A percentile compares a stretch with the other conserved stretches of the same genome.
Evolutionary conservation across 129 eudicot species (phyloP).

Genomic region (Escallonia herrerae): DNA sequence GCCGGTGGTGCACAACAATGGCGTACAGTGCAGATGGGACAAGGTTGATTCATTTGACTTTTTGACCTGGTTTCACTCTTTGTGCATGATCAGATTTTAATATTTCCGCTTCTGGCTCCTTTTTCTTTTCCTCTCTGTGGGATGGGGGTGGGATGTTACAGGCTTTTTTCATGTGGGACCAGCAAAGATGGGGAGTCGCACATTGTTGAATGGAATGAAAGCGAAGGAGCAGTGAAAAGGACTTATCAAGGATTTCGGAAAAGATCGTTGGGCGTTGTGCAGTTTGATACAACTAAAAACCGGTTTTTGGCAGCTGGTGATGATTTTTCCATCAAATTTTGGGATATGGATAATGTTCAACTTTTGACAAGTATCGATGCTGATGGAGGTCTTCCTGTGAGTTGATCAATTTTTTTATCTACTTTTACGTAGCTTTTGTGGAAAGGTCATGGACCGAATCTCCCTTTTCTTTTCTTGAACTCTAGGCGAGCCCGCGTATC

Average conservation of each 20-base stretch:
- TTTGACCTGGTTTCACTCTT: not conserved
- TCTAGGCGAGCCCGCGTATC: constrained; percentile 71
- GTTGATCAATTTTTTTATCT: constrained; percentile 6
- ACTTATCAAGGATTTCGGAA: constrained; percentile 69
- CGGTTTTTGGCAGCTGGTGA: constrained; percentile 80
- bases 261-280: constrained; percentile 69
- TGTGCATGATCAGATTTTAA: not conserved
- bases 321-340: constrained; percentile 60
- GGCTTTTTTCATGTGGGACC: constrained; percentile 86
- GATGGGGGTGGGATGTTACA: constrained; percentile 12
- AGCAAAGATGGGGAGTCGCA: constrained; percentile 78
- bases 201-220: constrained; percentile 86
- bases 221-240: constrained; percentile 83
- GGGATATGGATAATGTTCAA: constrained; percentile 81
- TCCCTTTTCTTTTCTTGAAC: not conserved
- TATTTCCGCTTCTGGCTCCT: not conserved
- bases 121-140: not conserved
- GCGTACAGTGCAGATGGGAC: constrained; percentile 88
- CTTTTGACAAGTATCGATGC: constrained; percentile 65
- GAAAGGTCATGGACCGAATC: not conserved
- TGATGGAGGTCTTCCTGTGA: constrained; percentile 82
- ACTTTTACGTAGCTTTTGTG: not conserved
- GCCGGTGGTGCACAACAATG: constrained; percentile 82
- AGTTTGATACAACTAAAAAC: constrained; percentile 78
- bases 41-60: constrained; percentile 30